Base-by-base conservation (phyloP, 768 basidiomycete genomes). In the Lentinus tigrinus region DNA sequence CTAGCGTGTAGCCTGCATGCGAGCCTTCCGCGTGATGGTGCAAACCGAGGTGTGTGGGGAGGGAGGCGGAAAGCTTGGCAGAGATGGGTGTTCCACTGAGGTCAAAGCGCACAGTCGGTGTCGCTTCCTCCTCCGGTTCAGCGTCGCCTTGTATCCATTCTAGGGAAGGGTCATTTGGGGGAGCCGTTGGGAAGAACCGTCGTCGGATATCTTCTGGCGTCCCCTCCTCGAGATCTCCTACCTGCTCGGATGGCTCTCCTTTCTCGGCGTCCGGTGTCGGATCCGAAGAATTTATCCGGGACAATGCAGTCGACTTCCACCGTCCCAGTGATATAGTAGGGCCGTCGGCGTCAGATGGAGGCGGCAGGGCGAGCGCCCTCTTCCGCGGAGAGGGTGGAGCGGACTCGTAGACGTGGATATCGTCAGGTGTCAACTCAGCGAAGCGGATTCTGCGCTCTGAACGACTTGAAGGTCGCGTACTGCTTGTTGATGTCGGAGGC, bases 11-110 rank as follows among this genome's bases (percentile, higher is more conserved):
- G 0, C 94, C 95, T 0, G 95, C 95, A 56, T 80, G 84, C 1
- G 87, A 82, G 5, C 79, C 77, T 54, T 91, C 86, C 0, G 93
- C 88, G 67, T 96, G 95, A 68, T 97, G 95, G 71, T 98, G 94
- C 3, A 96, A 77, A 4, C 95, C 95, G 6, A 93, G 80, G 73
- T 94, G 87, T 0, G 91, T 88, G 2, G 93, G 94, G 3, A 96
- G 77, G 1, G 76, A 77, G 0, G 77, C 70, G 2, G 84, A 81
- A 2, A 85, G 65, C 2, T 77, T 67, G 0, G 75, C 57, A 1
- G 90, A 77, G n/a, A 96, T 87, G 0, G 84, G 82, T 10, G 73
- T 76, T 7, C 93, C 94, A 0, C 81, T 77, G 2, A 95, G 81
- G 70, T 95, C 90, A 61, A 81, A 82, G 38, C 91, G 85, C 28